Conservation (phyloP, 2,329 filamentous ascomycete genomes). For the Claviceps maximensis region DNA sequence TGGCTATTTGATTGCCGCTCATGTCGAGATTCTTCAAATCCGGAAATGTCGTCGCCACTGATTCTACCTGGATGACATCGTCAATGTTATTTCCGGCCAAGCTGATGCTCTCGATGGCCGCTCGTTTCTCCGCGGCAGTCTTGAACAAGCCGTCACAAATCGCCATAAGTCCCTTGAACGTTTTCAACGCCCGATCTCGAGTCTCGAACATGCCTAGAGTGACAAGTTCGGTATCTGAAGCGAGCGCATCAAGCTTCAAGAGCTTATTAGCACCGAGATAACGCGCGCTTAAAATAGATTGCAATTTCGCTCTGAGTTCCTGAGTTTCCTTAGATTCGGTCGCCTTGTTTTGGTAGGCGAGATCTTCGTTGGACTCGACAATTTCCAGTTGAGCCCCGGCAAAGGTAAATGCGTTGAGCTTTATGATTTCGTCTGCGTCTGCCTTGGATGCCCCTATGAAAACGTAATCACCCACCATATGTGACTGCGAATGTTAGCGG, state of each 20-base stretch:
- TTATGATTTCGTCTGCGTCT: constrained; percentile 50
- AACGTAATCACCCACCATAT: constrained; percentile 53
- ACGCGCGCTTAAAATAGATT: constrained; percentile 56
- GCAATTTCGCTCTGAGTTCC: constrained; percentile 56
- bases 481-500: constrained; percentile 56
- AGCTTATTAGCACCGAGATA: constrained; percentile 63
- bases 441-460: constrained; percentile 53
- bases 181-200: constrained; percentile 62
- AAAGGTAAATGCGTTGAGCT: constrained; percentile 56
- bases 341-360: constrained; percentile 20
- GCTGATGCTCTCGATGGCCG: constrained; percentile 69
- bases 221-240: constrained; percentile 56
- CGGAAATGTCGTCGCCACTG: constrained; percentile 66
- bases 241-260: constrained; percentile 69
- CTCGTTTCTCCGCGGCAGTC: constrained; percentile 54
- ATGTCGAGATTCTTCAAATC: constrained; percentile 81
- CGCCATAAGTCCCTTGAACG: constrained; percentile 84
- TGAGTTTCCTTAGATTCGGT: constrained; percentile 38
- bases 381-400: constrained; percentile 50
- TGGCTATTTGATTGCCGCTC: constrained; percentile 66
- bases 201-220: constrained; percentile 64
- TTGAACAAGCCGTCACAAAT: constrained; percentile 71
- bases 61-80: constrained; percentile 58
- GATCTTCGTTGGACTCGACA: constrained; percentile 32
- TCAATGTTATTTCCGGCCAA: constrained; percentile 69